Evolutionary conservation across 805 yeast species (phyloP).

Genomic region (Danielozyma ontarioensis): DNA sequence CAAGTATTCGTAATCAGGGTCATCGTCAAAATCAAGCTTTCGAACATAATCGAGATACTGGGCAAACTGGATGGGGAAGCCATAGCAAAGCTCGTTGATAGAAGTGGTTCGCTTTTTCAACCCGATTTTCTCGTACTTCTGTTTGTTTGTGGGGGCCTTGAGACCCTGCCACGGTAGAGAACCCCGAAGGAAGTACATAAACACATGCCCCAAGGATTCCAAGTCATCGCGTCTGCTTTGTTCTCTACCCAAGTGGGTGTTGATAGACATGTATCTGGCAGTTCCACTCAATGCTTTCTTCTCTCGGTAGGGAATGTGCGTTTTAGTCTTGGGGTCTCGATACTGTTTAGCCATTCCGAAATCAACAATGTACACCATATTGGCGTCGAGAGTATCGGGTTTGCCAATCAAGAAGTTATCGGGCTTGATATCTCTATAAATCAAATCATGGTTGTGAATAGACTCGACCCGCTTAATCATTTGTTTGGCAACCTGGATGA

Average conservation of each 20-base stretch:
- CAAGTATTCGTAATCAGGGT: slow-evolving; percentile 89
- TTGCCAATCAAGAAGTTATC: slow-evolving; percentile 94
- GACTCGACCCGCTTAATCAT: slow-evolving; percentile 85
- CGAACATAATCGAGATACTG: slow-evolving; percentile 87
- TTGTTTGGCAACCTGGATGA: slow-evolving; percentile 89
- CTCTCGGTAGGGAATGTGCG: slow-evolving; percentile 95
- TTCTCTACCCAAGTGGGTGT: slow-evolving; percentile 95
- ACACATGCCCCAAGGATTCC: slow-evolving; percentile 95
- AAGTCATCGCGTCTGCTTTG: slow-evolving; percentile 95
- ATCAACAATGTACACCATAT: slow-evolving; percentile 84
- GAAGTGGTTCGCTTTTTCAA: slow-evolving; percentile 91
- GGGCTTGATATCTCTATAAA: slow-evolving; percentile 95
- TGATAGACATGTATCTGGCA: slow-evolving; percentile 97
- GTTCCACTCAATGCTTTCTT: slow-evolving; percentile 95
- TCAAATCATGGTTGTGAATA: slow-evolving; percentile 84
- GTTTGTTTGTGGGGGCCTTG: slow-evolving; percentile 96
- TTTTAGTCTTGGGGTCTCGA: slow-evolving; percentile 92
- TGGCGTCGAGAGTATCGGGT: slow-evolving; percentile 78
- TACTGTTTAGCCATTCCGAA: slow-evolving; percentile 99
- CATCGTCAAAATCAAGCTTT: slow-evolving; percentile 84
- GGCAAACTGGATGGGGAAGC: slow-evolving; percentile 89
- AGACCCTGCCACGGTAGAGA: slow-evolving; percentile 98
- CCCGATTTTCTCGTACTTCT: slow-evolving; percentile 95
- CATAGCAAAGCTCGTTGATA: slow-evolving; percentile 79
- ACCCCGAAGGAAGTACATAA: slow-evolving; percentile 90